phyloP scores from a whole-genome alignment of 1,139 yeast species.

The Kazachstania sp. region DNA sequence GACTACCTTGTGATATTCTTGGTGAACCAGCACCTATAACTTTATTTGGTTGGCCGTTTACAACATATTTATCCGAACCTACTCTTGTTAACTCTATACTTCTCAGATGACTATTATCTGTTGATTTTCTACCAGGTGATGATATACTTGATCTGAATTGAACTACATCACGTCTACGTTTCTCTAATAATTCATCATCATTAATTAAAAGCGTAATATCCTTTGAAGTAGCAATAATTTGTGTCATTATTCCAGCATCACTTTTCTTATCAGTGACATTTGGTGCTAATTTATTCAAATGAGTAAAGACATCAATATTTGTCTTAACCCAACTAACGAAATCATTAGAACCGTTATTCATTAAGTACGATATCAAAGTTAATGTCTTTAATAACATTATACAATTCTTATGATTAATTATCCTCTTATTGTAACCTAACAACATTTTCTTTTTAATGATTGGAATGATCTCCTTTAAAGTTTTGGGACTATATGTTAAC shows the following conservation, averaged over 20 bases:
- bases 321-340: constrained; percentile 26
- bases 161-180: constrained; percentile 24
- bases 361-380: constrained; percentile 23
- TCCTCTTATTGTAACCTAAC: constrained; percentile 17
- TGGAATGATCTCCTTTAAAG: constrained; percentile 25
- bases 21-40: not conserved
- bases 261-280: constrained; percentile 9
- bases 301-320: constrained; percentile 16
- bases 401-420: constrained; percentile 20
- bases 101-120: constrained; percentile 27
- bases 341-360: constrained; percentile 29
- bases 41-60: not conserved
- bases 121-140: constrained; percentile 30
- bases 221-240: constrained; percentile 17
- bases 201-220: constrained; percentile 16
- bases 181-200: constrained; percentile 23
- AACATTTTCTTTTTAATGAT: constrained; percentile 23
- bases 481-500: constrained; percentile 27
- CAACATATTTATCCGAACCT: not conserved
- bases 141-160: constrained; percentile 29
- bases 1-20: constrained; percentile 7
- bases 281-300: constrained; percentile 11
- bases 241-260: constrained; percentile 20
- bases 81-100: not conserved
- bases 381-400: constrained; percentile 26